Evolutionary conservation across 2,329 filamentous ascomycete genomes (phyloP).

Genomic region (Colletotrichum spinosum): DNA sequence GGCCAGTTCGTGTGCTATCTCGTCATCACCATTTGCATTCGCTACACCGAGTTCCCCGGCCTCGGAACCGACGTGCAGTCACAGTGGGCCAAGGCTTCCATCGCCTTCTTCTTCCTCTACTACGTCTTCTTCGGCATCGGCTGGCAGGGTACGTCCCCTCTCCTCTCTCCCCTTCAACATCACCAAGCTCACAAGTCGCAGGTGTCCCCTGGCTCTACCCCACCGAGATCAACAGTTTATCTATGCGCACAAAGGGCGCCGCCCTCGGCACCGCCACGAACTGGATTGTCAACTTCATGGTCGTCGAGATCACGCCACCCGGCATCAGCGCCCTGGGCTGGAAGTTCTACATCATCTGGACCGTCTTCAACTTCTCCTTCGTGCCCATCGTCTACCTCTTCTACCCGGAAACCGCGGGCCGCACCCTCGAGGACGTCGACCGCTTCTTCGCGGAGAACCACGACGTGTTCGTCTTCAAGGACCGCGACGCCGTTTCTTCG

Average conservation of each 20-base stretch:
- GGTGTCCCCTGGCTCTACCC: constrained; percentile 46
- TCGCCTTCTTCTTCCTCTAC: constrained; percentile 42
- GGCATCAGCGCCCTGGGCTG: constrained; percentile 58
- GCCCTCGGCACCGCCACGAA: constrained; percentile 36
- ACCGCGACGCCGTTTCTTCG: constrained; percentile 41
- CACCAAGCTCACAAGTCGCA: background rate
- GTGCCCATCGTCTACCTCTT: constrained; percentile 60
- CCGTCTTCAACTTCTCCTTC: constrained; percentile 59
- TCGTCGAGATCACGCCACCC: constrained; percentile 51
- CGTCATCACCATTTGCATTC: constrained; percentile 62
- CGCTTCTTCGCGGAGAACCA: constrained; percentile 44
- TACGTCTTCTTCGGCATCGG: constrained; percentile 39
- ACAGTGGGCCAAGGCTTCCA: constrained; percentile 38
- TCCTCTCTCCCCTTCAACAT: background rate
- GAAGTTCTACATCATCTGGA: constrained; percentile 65
- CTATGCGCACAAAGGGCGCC: constrained; percentile 46
- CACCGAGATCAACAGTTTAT: constrained; percentile 49
- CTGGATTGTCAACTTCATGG: constrained; percentile 38
- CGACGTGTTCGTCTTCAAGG: constrained; percentile 39
- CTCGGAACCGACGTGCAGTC: constrained; percentile 20
- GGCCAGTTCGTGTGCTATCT: constrained; percentile 65
- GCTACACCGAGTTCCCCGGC: constrained; percentile 49
- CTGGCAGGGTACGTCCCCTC: constrained; percentile 21
- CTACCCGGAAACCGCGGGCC: constrained; percentile 57
- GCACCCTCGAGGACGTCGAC: constrained; percentile 40